Base-by-base conservation (phyloP, 345 rosid genomes). In the Eucalyptus caleyi region DNA sequence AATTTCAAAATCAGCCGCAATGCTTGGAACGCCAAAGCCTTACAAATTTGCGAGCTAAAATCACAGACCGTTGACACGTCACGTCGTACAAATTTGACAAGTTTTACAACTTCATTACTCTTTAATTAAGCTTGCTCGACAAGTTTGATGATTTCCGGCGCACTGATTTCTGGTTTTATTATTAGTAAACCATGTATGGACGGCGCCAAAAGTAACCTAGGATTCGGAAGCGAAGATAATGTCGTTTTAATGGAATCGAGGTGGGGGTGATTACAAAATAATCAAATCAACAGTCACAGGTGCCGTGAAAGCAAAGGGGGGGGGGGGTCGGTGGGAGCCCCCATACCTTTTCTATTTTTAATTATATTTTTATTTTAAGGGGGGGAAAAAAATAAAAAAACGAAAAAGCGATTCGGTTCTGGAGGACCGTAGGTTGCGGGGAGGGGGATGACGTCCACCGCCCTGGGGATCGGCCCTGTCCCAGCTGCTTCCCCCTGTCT, bases 301-400 rank as follows among this genome's bases (percentile, higher is more conserved):
- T 56, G 30, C 27, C 30, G 26, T 0, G 0, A 56, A 56, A 56
- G 12, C 60, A 4, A 4, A 23, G 27, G 3, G 60, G n/a, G n/a
- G 4, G 9, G 27, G 3, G 27, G 12, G 12, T 56, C 60, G 60
- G 60, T 23, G 12, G 62, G 62, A 24, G 12, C 2, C 11, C 14
- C 51, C 62, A 3, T 0, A 23, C 30, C 62, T 56, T 56, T 56
- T 56, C 27, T 24, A 23, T 10, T 56, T 4, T 24, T 54, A 51
- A 51, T 54, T 23, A 54, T 23, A 56, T 23, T 23, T 23, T 60
- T 5, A 27, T 27, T 60, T 60, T 59, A 11, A 23, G 5, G 8
- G 14, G 5, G 1, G 0, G 5, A 6, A 16, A 6, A 11, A 2
- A 10, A 10, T 2, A 1, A 27, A n/a, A 15, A 65, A 15, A 65